Conservation (phyloP, 257 asterid genomes). For the Verbena officinalis region DNA sequence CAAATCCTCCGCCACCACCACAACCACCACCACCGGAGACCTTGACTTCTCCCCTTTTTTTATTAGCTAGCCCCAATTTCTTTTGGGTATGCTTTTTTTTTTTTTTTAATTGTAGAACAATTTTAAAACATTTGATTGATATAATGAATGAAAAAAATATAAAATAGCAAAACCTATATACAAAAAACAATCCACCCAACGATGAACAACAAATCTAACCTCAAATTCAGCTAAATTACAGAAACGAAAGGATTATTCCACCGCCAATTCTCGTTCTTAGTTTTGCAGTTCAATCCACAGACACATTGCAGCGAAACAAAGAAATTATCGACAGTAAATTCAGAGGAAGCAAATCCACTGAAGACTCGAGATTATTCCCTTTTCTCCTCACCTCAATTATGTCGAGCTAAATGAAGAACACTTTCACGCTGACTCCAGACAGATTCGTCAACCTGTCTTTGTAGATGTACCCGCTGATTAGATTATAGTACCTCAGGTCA, state of each 20-base stretch:
- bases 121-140: too few relatives aligned
- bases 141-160: too few relatives aligned
- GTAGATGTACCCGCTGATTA: constrained; percentile 39
- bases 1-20: too few relatives aligned
- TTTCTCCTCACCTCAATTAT: constrained; percentile 54
- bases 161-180: too few relatives aligned
- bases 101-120: too few relatives aligned
- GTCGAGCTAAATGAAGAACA: constrained; percentile 54
- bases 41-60: too few relatives aligned
- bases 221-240: constrained; percentile 30
- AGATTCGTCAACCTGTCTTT: constrained; percentile 39
- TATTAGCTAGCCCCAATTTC: too few relatives aligned
- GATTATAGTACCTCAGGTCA: constrained; percentile 48
- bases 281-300: constrained; percentile 61
- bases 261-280: background rate
- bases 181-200: too few relatives aligned
- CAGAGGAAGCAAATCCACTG: constrained; percentile 70
- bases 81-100: too few relatives aligned
- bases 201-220: background rate
- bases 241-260: constrained; percentile 33
- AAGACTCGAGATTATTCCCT: constrained; percentile 51
- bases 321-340: constrained; percentile 52
- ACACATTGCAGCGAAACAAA: constrained; percentile 58
- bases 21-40: too few relatives aligned
- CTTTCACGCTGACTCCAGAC: constrained; percentile 57